A percentile compares a stretch with the other conserved stretches of the same genome.
These are phyloP conservation scores for Phialophora chinensis DNA, from an alignment of 2,329 filamentous ascomycete species.

Conservation along the genomic window DNA sequence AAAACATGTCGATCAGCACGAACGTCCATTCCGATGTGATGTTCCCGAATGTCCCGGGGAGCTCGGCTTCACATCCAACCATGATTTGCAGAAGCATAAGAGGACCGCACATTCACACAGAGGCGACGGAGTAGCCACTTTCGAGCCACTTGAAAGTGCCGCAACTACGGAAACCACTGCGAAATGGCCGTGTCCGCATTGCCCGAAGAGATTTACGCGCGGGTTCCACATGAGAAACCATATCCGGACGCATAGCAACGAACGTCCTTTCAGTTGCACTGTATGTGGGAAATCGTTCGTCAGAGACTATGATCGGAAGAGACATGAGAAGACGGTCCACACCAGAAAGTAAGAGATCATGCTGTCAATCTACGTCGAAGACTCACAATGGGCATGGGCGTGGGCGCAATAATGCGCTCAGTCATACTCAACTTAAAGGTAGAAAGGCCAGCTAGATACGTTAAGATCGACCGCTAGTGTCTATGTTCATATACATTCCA, in stretches of 20 bases:
- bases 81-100: conserved; percentile 4
- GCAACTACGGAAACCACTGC: not conserved
- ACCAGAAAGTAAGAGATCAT: not conserved
- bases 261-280: conserved; percentile 8
- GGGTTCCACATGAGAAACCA: conserved; percentile 9
- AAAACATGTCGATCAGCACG: conserved; percentile 7
- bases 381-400: not conserved
- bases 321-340: conserved; percentile 13
- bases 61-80: not conserved
- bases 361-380: not conserved
- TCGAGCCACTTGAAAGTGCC: conserved; percentile 4
- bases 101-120: not conserved
- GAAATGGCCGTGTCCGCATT: conserved; percentile 7
- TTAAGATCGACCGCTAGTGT: too few relatives aligned
- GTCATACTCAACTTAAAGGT: not conserved
- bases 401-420: not conserved
- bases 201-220: not conserved
- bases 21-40: conserved; percentile 3
- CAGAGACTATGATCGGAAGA: conserved; percentile 7
- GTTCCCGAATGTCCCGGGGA: not conserved
- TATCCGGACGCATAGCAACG: not conserved
- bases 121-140: not conserved
- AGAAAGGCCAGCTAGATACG: too few relatives aligned
- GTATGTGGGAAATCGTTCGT: not conserved
- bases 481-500: too few relatives aligned